Evolutionary conservation across 805 yeast genomes (phyloP), one percentile per base, ranked within the genome.

Genomic region (Lipomyces yamanashiensis): DNA sequence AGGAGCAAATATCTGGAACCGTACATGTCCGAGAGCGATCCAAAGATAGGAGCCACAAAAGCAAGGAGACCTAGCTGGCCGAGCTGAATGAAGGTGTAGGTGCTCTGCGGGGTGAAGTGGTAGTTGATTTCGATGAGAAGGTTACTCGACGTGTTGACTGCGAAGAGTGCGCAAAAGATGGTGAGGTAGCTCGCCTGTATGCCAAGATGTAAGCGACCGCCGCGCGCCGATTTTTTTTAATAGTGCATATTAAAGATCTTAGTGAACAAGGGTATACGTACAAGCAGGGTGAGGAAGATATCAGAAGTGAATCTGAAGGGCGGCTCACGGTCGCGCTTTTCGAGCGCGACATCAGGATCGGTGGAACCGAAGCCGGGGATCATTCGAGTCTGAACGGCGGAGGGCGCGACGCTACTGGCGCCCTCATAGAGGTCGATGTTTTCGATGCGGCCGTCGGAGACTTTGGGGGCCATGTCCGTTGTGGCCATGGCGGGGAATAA

Each of bases 41-140:
- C 56, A 23, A 48, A 47, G 39, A 53, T 53, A 13, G 56, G 56
- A 5, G 56, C 47, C n/a, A 37, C 17, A n/a, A 53, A 53, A 8
- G 56, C 56, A 12, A 53, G 37, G 34, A 53, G 56, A 36, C 56
- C 56, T 7, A 53, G 39, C 39, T 53, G 56, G 4, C 56, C 56
- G n/a, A 53, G 48, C 21, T 40, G 56, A 48, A 53, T 53, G 48
- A 53, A 53, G 17, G 56, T 53, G 48, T 40, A 53, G 37, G 56
- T 53, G 56, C 56, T 53, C 47, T 53, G 56, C 6, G 56, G 56
- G 15, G 34, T 28, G 21, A 53, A 10, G 39, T 19, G 39, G 21
- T 40, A 23, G 37, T 53, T 53, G 37, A 53, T 53, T 21, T 40
- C 47, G 21, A 28, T 17, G 10, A 53, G 47, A 19, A 41, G 6